Evolutionary conservation across 164 flowering plant genomes (phyloP), one percentile per base, ranked within the genome.

Genomic region (Liquidambar formosana): DNA sequence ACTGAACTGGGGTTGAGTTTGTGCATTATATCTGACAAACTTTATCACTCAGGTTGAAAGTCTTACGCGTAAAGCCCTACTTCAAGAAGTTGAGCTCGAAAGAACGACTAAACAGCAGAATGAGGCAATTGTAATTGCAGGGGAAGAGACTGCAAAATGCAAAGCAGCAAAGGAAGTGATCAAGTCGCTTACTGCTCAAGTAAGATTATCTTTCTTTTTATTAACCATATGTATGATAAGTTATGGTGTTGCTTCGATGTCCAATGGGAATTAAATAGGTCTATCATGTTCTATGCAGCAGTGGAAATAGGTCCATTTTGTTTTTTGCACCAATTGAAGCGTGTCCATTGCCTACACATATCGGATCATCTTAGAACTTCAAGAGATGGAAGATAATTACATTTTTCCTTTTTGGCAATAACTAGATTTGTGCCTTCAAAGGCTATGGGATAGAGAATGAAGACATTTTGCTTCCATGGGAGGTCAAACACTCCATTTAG

Each of bases 161-260:
- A 94, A 89, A 79, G 97, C 97, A 62, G 98, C 98, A 54, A 94
- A 94, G 81, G 98, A 94, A 79, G 98, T 94, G 64, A 94, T 94
- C 66, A 94, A 88, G 78, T 92, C 96, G 0, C 95, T 94, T n/a
- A 94, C 98, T 64, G 87, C 98, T 43, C 97, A 94, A 74, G 98
- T 94, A 86, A 83, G 90, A 57, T 59, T 23, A 61, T 59, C 15
- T 41, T 25, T 33, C 14, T 71, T 1, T 44, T 46, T 52, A 66
- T 70, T 63, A 19, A 18, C 69, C 25, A 26, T 27, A 6, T 21
- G 5, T 67, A n/a, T 9, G 28, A 52, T 6, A 14, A 14, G 10
- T 13, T 18, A 18, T 21, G 48, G 60, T 44, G 15, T 54, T 27
- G 28, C 54, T 45, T 60, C 8, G 26, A 38, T 67, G 16, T 23